Evolutionary conservation across 179 eudicot genomes (phyloP).

Genomic region (Beta lomatogona): DNA sequence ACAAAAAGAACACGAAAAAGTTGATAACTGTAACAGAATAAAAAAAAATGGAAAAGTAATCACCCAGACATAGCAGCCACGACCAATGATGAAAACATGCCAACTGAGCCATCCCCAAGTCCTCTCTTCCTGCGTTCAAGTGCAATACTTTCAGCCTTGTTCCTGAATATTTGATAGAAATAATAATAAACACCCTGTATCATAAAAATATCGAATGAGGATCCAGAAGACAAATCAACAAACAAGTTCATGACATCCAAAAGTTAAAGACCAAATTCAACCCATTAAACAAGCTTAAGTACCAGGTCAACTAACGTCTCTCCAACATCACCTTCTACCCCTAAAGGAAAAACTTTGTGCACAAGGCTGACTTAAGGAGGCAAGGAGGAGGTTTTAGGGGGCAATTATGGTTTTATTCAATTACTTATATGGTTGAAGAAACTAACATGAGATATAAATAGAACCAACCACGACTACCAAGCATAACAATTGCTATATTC

Average conservation of each 20-base stretch:
- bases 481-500: not conserved
- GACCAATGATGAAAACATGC: conserved; percentile 85
- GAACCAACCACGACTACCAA: not conserved
- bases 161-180: conserved; percentile 99
- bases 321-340: conserved; percentile 18
- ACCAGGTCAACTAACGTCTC: not conserved
- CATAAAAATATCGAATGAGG: conserved; percentile 47
- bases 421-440: not conserved
- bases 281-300: not conserved
- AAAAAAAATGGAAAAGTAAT: conserved; percentile 25
- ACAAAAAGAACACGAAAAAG: not conserved
- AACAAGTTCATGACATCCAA: conserved; percentile 18
- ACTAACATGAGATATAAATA: too few species aligned
- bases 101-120: conserved; percentile 94
- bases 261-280: not conserved
- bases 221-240: conserved; percentile 31
- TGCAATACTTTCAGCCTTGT: conserved; percentile 79
- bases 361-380: not conserved
- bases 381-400: not conserved
- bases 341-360: not conserved
- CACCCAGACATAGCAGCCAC: conserved; percentile 98
- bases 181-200: conserved; percentile 99
- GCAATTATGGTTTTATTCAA: not conserved
- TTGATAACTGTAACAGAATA: not conserved
- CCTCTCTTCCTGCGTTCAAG: conserved; percentile 72